Percentiles rank a stretch among this genome's conserved stretches.
These are phyloP conservation scores for Tothia fuscella DNA, from an alignment of 2,329 filamentous ascomycete species.

Conservation along the genomic window DNA sequence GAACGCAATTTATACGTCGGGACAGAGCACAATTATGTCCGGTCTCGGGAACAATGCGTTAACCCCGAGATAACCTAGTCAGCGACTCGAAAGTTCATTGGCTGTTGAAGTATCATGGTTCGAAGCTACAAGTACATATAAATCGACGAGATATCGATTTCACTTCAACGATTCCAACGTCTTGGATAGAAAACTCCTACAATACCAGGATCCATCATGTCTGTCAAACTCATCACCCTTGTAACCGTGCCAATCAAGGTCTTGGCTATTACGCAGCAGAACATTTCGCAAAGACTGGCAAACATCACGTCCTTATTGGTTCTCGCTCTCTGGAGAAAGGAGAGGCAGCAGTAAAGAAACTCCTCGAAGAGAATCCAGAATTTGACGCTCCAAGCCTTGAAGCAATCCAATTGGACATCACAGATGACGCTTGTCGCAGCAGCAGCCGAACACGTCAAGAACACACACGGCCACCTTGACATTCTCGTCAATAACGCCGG, in stretches of 20 bases:
- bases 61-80: too few relatives aligned
- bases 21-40: too few relatives aligned
- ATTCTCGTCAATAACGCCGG: slow-evolving; percentile 13
- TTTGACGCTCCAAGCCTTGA: neutral
- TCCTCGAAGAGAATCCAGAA: neutral
- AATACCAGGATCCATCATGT: too few relatives aligned
- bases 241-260: slow-evolving; percentile 5
- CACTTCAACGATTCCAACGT: too few relatives aligned
- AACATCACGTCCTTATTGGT: neutral
- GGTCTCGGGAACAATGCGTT: too few relatives aligned
- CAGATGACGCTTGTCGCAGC: slow-evolving; percentile 7
- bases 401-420: slow-evolving; percentile 6
- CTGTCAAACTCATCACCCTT: too few relatives aligned
- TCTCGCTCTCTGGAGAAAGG: neutral
- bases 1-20: too few relatives aligned
- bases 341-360: neutral
- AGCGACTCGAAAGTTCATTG: too few relatives aligned
- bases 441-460: slow-evolving; percentile 4
- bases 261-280: slow-evolving; percentile 12
- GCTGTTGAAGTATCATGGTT: too few relatives aligned
- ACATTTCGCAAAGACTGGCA: slow-evolving; percentile 7
- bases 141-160: too few relatives aligned
- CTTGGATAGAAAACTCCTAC: too few relatives aligned
- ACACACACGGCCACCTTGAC: slow-evolving; percentile 11
- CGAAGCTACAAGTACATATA: too few relatives aligned